Conservation (phyloP, 768 basidiomycete genomes). For the Psilocybe cyanescens region DNA sequence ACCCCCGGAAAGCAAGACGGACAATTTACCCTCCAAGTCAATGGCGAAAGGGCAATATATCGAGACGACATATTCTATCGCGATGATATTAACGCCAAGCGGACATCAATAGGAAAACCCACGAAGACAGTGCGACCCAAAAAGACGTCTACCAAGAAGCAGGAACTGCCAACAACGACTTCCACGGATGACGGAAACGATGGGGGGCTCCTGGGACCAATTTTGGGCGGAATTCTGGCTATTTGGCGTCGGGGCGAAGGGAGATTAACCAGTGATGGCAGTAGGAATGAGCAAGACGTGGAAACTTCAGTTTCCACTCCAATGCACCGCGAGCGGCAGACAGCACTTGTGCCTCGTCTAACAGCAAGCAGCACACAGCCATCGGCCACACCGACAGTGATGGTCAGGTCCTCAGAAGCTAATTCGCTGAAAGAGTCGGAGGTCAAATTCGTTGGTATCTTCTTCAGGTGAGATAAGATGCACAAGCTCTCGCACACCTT, state of each 20-base stretch:
- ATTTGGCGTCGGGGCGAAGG: constrained; percentile 3
- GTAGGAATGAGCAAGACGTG: not conserved
- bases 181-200: constrained; percentile 17
- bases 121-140: constrained; percentile 13
- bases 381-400: not conserved
- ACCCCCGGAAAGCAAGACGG: constrained; percentile 77
- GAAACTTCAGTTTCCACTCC: not conserved
- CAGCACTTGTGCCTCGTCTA: not conserved
- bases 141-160: constrained; percentile 14
- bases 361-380: not conserved
- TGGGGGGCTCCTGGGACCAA: constrained; percentile 22
- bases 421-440: constrained; percentile 21
- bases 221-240: constrained; percentile 24
- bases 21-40: constrained; percentile 62
- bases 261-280: not conserved
- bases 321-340: not conserved
- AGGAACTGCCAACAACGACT: constrained; percentile 5
- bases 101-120: constrained; percentile 4
- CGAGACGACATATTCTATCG: constrained; percentile 68
- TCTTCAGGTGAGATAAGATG: constrained; percentile 66
- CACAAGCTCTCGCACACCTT: not conserved
- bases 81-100: constrained; percentile 27
- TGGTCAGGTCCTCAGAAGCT: constrained; percentile 3
- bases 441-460: constrained; percentile 57
- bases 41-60: constrained; percentile 57